These are phyloP conservation scores for Claviceps lovelessii DNA, from an alignment of 2,329 filamentous ascomycete genomes.

Conservation along the genomic window DNA sequence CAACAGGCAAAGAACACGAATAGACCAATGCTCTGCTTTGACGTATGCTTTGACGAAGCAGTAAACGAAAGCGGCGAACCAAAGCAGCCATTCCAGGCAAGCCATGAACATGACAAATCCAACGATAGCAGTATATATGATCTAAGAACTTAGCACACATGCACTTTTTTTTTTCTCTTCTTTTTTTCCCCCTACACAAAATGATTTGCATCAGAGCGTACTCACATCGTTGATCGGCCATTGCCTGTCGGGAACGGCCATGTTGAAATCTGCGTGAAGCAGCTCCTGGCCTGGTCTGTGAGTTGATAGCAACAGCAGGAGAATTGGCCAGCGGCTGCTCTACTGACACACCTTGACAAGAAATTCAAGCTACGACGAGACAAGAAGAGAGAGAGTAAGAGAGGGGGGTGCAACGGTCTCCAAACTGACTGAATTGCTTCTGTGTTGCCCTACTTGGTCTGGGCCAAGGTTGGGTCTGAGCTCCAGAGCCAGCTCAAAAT, in stretches of 20 bases:
- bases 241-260: conserved; percentile 26
- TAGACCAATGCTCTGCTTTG: conserved; percentile 81
- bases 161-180: no score
- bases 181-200: no score
- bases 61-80: conserved; percentile 87
- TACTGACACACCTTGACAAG: neutral
- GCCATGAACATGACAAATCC: conserved; percentile 72
- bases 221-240: conserved; percentile 37
- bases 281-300: neutral
- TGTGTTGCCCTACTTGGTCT: neutral
- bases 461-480: neutral
- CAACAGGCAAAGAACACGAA: conserved; percentile 60
- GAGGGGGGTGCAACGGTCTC: neutral
- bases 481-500: neutral
- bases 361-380: neutral
- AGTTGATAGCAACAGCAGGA: neutral
- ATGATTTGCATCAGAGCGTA: neutral
- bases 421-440: neutral
- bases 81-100: conserved; percentile 83
- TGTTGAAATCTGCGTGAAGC: conserved; percentile 12
- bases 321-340: neutral
- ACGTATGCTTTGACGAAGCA: conserved; percentile 76
- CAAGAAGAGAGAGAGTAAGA: no score
- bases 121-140: conserved; percentile 71
- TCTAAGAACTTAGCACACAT: conserved; percentile 34